Conservation (phyloP, 2,329 filamentous ascomycete species). For the Scopulariopsis brevicaulis region DNA sequence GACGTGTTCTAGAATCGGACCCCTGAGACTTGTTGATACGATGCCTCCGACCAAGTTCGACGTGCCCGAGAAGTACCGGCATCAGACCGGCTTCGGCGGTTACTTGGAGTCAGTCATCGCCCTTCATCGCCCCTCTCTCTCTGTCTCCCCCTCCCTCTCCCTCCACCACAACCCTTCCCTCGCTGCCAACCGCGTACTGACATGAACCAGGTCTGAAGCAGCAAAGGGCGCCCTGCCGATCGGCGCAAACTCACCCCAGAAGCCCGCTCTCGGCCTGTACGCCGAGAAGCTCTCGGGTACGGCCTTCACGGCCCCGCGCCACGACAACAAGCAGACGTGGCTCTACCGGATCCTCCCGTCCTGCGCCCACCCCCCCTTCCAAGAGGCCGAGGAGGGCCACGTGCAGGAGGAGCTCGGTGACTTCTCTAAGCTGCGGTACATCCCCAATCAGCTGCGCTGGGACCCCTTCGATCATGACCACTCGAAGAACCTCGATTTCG, state of each 20-base stretch:
- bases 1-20: neutral
- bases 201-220: slow-evolving; percentile 54
- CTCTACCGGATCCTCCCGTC: slow-evolving; percentile 60
- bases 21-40: neutral
- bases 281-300: slow-evolving; percentile 69
- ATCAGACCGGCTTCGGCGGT: slow-evolving; percentile 67
- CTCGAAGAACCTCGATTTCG: slow-evolving; percentile 31
- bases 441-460: slow-evolving; percentile 76
- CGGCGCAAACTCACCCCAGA: slow-evolving; percentile 73
- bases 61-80: slow-evolving; percentile 51
- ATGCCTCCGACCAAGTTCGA: slow-evolving; percentile 41
- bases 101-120: slow-evolving; percentile 56
- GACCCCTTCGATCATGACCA: slow-evolving; percentile 62
- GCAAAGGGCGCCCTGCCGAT: slow-evolving; percentile 62
- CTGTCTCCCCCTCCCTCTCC: neutral
- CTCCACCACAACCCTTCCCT: neutral
- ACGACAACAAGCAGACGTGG: slow-evolving; percentile 62
- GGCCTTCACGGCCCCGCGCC: slow-evolving; percentile 57
- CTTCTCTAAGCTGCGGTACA: slow-evolving; percentile 48
- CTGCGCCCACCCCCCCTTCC: slow-evolving; percentile 46
- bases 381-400: slow-evolving; percentile 23
- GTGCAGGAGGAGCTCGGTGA: slow-evolving; percentile 11
- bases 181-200: neutral
- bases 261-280: slow-evolving; percentile 67
- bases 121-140: neutral